These are phyloP conservation scores for Geotrichum aggregatum DNA, from an alignment of 1,139 yeast genomes.

Conservation along the genomic window DNA sequence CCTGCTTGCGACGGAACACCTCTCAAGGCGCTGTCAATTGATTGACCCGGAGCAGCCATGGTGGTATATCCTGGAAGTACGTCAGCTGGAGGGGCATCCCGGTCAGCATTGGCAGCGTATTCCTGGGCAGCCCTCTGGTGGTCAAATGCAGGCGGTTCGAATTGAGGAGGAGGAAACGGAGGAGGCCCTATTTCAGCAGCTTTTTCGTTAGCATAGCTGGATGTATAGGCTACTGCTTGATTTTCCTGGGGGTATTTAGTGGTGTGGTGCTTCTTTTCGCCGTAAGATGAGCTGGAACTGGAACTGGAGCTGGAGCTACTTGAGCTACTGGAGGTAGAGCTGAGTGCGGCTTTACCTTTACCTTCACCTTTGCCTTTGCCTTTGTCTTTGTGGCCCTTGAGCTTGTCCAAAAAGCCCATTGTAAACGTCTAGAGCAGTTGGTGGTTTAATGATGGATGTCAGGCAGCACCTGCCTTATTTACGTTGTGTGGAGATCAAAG, in stretches of 20 bases:
- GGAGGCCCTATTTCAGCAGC: constrained; percentile 9
- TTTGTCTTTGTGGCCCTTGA: not conserved
- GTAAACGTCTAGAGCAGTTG: no score
- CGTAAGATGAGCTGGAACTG: not conserved
- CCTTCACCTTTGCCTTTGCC: no score
- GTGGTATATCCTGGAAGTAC: constrained; percentile 18
- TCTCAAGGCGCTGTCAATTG: constrained; percentile 11
- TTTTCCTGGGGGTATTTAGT: not conserved
- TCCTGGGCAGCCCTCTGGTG: not conserved
- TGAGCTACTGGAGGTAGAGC: not conserved
- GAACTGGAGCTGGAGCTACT: not conserved
- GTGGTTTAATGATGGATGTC: no score
- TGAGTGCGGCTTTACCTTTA: no score
- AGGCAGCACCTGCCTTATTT: no score
- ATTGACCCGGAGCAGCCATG: constrained; percentile 3
- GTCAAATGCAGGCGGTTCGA: not conserved
- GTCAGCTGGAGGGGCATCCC: constrained; percentile 17
- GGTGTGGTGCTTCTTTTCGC: not conserved
- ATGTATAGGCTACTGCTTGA: not conserved
- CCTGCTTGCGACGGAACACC: constrained; percentile 16
- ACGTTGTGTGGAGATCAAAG: no score
- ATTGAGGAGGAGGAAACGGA: constrained; percentile 16
- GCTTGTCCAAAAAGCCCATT: not conserved
- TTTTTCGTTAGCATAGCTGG: not conserved
- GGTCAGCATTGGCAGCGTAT: not conserved